Evolutionary conservation across 164 flowering plant species (phyloP), one percentile per base, ranked within the genome.

Genomic region (Stephania cephalantha): DNA sequence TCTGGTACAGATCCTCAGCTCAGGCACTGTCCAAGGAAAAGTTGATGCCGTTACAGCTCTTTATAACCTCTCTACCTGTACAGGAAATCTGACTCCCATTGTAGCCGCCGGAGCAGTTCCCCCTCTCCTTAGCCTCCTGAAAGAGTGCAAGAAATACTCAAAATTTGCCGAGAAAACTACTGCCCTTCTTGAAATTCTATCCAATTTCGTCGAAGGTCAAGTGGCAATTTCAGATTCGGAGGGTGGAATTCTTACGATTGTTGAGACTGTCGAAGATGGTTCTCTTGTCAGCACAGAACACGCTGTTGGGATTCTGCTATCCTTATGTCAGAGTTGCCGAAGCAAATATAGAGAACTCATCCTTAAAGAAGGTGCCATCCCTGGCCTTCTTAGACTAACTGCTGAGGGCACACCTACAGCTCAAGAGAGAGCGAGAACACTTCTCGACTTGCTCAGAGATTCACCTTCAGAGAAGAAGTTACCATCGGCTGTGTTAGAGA

Each of bases 121-220:
- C 11, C 87, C 94, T 50, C 88, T 91, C 50, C 86, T 91, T 65
- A 74, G 78, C 74, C 90, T 91, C 13, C 88, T 92, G 55, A 90
- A 85, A 75, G 94, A 90, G 73, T 89, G 91, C 86, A 92, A 88
- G 79, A 92, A 92, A 78, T 82, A 87, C 80, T 88, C 97, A 61
- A 92, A 92, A 72, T 87, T 89, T 77, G 97, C 97, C 18, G 95
- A 92, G 83, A 92, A 92, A 82, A 81, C 91, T 18, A 92, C 88
- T 48, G 88, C 87, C n/a, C 79, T 89, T 7, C 85, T 92, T 20
- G 92, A 89, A 73, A 84, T 86, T 55, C 82, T 92, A 29, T 86
- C 88, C 0, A 65, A 74, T 13, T 85, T 81, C 46, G 90, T 88
- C 70, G 95, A 89, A 79, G 92, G 92, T 2, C 80, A 79, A 68